phyloP scores from a whole-genome alignment of 495 filamentous ascomycete species.

The Lepraria neglecta region DNA sequence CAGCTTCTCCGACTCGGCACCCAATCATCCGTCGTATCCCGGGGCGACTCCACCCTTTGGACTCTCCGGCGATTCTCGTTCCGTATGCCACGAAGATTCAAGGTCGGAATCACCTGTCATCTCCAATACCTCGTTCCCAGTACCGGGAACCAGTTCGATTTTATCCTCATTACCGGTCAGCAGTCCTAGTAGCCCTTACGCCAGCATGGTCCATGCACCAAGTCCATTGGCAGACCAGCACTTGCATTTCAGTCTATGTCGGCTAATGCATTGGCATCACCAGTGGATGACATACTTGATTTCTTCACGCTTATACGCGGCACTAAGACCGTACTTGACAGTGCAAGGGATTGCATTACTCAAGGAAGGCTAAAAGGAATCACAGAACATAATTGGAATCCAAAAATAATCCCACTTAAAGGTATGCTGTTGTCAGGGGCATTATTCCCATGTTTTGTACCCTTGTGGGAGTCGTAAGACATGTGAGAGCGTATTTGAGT shows the following conservation, averaged over 20 bases:
- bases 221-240: too few species aligned
- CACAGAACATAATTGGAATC: not conserved
- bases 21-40: not conserved
- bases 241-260: not conserved
- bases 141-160: too few species aligned
- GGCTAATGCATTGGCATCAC: not conserved
- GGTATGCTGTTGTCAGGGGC: too few species aligned
- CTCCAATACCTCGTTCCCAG: too few species aligned
- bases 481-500: too few species aligned
- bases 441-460: too few species aligned
- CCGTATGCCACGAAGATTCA: not conserved
- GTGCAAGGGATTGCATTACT: not conserved
- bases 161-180: too few species aligned
- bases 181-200: too few species aligned
- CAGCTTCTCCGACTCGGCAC: not conserved
- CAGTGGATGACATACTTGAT: constrained; percentile 4
- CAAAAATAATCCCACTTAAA: not conserved
- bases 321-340: constrained; percentile 3
- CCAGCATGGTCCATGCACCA: too few species aligned
- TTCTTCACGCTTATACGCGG: constrained; percentile 14
- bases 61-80: too few species aligned
- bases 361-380: constrained; percentile 1
- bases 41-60: not conserved
- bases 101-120: not conserved
- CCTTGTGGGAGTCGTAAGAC: too few species aligned